Evolutionary conservation across 345 rosid genomes (phyloP), one percentile per base, ranked within the genome.

Genomic region (Pugionium dolabratum): DNA sequence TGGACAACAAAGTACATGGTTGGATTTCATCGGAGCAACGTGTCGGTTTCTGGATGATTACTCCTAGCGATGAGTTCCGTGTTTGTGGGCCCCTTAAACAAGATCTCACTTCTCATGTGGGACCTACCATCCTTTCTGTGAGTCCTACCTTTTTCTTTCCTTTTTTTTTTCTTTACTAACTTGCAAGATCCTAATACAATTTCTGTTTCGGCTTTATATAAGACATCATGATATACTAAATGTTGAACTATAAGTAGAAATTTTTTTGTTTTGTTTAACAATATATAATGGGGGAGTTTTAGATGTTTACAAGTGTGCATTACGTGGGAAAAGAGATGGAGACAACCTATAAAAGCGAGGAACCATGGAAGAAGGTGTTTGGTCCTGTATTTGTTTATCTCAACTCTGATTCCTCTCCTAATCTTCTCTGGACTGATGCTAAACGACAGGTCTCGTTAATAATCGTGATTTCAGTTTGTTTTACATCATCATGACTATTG

Each of bases 261-360:
- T 6, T 54, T 26, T 44, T 10, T 52, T 25, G 4, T 48, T 27
- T 3, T 35, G 4, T 4, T 29, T 66, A 55, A 35, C 32, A 36
- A 9, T 7, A 31, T 30, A 56, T 31, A n/a, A 7, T n/a, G 37
- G 9, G 46, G 18, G 18, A 18, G 18, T 18, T 30, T 52, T 37
- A 94, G 99, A 94, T 94, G 99, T 94, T 94, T 66, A 87, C 87
- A 4, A 88, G 99, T 69, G 72, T 81, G 0, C 99, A 94, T 70
- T 94, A 86, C 35, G 73, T 78, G 31, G 99, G 96, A 34, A 81
- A 73, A 50, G 96, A 83, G 0, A 54, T 86, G 7, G 75, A 85
- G 9, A 84, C 87, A 18, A 31, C 11, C 27, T 86, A 76, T 49
- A 34, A 37, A 44, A 69, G 78, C 40, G 87, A 88, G 4, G 83